Evolutionary conservation across 192 early-diverging fungal species (phyloP), one percentile per base, ranked within the genome.

Genomic region (Allomyces macrogynus): DNA sequence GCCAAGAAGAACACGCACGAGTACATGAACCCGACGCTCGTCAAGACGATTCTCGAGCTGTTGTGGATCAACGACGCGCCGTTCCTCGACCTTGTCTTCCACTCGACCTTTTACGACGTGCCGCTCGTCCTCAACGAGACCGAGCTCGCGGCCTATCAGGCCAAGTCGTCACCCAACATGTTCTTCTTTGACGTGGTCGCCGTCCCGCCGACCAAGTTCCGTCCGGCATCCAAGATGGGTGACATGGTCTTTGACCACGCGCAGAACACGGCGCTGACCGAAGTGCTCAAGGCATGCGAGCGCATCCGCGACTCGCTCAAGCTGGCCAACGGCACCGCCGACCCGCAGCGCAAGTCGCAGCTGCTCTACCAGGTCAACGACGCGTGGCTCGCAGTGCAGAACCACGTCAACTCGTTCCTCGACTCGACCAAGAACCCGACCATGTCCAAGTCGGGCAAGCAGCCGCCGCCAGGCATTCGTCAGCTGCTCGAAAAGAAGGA

Each of bases 401-500:
- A 85, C 69, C 79, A 77, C 24, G 93, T 95, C 63, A 95, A 97
- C 76, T 89, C 86, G 68, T 80, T 95, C 18, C 88, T 97, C 69
- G 96, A 99, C 75, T 89, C 81, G 42, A 83, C 91, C 44, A 92
- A 90, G 75, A 91, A 89, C 69, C 89, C 92, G 43, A 75, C 78
- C 43, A 60, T 70, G 20, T 67, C 76, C 42, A 67, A 70, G 43
- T 72, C 76, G 60, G 91, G 89, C 61, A 80, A 85, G 67, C 65
- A 76, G 16, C 78, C 86, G 3, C 86, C 90, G n/a, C 81, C 88
- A 2, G 96, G 96, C 68, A 91, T 99, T 66, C 82, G 88, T 42
- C 96, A 99, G 78, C 72, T 92, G 25, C 78, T 99, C 62, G 96
- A 99, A 74, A 97, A 97, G 86, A 99, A 99, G 80, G 91, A 97